These are phyloP conservation scores for Psilocybe azurescens DNA, from an alignment of 768 basidiomycete genomes.

Conservation along the genomic window DNA sequence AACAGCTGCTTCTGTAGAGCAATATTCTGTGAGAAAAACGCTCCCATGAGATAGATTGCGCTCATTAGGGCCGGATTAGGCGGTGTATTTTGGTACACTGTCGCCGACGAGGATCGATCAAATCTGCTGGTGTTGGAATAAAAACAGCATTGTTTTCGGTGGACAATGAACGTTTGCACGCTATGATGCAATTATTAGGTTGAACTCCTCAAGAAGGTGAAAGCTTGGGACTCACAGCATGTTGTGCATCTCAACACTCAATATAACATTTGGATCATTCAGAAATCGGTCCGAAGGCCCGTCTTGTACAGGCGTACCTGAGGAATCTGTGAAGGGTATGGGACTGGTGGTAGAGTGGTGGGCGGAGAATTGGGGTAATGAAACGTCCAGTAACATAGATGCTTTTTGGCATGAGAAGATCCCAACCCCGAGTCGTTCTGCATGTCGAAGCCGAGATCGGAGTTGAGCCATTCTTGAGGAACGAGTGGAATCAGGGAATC, in stretches of 20 bases:
- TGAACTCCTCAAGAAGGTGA: background rate
- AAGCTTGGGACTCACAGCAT: slow-evolving; percentile 18
- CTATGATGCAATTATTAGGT: slow-evolving; percentile 32
- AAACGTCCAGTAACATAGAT: slow-evolving; percentile 7
- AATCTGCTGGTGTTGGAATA: slow-evolving; percentile 54
- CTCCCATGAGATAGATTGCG: slow-evolving; percentile 65
- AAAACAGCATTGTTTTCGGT: slow-evolving; percentile 64
- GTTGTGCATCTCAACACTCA: slow-evolving; percentile 24
- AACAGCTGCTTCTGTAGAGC: slow-evolving; percentile 55
- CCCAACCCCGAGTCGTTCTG: background rate
- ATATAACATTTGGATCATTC: slow-evolving; percentile 14
- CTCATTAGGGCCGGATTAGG: slow-evolving; percentile 66
- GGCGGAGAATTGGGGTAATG: slow-evolving; percentile 7
- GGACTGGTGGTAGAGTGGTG: slow-evolving; percentile 1
- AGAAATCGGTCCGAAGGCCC: slow-evolving; percentile 16
- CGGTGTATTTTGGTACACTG: slow-evolving; percentile 23
- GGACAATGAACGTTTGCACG: slow-evolving; percentile 57
- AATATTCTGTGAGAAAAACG: slow-evolving; percentile 54
- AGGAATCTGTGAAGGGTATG: slow-evolving; percentile 21
- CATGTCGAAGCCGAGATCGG: background rate
- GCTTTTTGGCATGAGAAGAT: background rate
- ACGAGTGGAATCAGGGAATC: slow-evolving; percentile 7
- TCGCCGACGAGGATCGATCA: slow-evolving; percentile 35
- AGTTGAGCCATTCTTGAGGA: slow-evolving; percentile 4
- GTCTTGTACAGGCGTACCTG: slow-evolving; percentile 19